Conservation (phyloP, 139 green algal genomes). For the Tetraselmis chui region DNA sequence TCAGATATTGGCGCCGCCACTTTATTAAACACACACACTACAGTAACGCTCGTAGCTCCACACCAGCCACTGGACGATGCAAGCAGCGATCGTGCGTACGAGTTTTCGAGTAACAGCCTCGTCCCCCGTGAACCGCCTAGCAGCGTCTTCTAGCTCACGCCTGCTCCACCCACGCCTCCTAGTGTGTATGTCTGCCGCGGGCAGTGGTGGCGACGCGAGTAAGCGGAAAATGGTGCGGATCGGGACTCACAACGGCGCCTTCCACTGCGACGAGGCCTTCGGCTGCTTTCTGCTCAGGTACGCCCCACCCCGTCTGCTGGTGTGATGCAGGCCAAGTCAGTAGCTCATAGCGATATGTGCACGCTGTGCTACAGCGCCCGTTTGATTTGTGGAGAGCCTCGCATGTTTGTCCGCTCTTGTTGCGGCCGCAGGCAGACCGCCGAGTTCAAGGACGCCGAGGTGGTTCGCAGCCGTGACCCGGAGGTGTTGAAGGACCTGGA, state of each 20-base stretch:
- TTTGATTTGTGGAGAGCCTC: not conserved
- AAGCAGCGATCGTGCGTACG: no score
- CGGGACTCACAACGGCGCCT: constrained; percentile 87
- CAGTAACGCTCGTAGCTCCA: no score
- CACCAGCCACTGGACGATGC: no score
- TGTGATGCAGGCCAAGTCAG: no score
- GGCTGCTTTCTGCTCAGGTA: constrained; percentile 77
- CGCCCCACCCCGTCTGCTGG: not conserved
- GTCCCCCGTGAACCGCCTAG: no score
- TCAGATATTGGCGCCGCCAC: no score
- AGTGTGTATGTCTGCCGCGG: not conserved
- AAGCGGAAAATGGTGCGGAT: constrained; percentile 34
- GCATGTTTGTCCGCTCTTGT: constrained; percentile 31
- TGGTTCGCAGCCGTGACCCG: constrained; percentile 71
- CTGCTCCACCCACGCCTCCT: no score
- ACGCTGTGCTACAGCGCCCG: not conserved
- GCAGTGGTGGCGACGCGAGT: not conserved
- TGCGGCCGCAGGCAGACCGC: constrained; percentile 43
- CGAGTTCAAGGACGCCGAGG: constrained; percentile 40
- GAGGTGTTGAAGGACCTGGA: constrained; percentile 70
- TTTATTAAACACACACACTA: no score
- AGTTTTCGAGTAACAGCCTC: no score
- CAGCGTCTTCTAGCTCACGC: no score
- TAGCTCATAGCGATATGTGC: not conserved
- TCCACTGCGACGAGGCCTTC: constrained; percentile 97